Base-by-base conservation (phyloP, 768 basidiomycete genomes). In the Mycena metata region DNA sequence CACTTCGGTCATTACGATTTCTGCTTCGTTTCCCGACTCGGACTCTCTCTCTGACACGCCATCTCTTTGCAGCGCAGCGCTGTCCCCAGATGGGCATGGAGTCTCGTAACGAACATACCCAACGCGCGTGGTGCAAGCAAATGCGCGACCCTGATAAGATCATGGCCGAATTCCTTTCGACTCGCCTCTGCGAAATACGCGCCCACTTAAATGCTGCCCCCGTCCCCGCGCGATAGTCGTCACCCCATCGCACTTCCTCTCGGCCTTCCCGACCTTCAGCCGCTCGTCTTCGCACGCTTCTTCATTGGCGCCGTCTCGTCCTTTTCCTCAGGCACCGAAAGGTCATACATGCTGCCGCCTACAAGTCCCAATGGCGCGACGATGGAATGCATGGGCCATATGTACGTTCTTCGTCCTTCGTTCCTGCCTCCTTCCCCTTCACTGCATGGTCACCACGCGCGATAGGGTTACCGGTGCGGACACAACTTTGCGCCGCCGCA, bases 121-220 rank as follows among this genome's bases (percentile, higher is more conserved):
- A 89, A 87, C 74, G 81, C 82, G 43, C 86, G 91, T n/a, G 65
- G 89, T 90, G n/a, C 88, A 86, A 84, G 66, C 90, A 89, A 76
- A 83, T 93, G 75, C 92, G 92, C 76, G 87, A 91, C 75, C 92
- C 92, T 35, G 92, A 94, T 78, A 91, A 86, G 76, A 89, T 90
- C 67, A 90, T 94, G 86, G 91, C 91, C 64, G 89, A 93, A 91
- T 94, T 92, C 73, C 91, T 93, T 59, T 90, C 88, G 58, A 86
- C 83, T 13, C 89, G 91, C 51, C 89, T 93, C 36, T 92, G 93
- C 72, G 91, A 92, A 72, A 88, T 87, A 82, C 86, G 90, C 35
- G 87, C 89, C 21, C 89, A 91, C 74, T 83, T 90, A 77, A 88
- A 86, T 60, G 51, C 51, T 33, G 51, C 21, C 23, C 2, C 69